A percentile compares a stretch with the other conserved stretches of the same genome.
Evolutionary conservation across 768 basidiomycete genomes (phyloP).

Genomic region (Cubamyces lactineus): DNA sequence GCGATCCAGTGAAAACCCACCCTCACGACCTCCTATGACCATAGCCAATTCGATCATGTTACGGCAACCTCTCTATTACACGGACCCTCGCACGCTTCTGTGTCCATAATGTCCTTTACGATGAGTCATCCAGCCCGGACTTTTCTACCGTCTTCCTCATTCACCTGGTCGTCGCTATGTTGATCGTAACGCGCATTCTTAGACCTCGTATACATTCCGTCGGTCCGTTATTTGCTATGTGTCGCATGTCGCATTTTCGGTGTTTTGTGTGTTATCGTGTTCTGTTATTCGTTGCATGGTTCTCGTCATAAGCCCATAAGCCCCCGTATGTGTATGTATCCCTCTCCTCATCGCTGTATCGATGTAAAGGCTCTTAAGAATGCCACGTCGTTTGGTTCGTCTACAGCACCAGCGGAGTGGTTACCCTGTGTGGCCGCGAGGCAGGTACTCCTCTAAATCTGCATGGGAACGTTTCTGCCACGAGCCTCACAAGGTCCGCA

Average conservation of each 20-base stretch:
- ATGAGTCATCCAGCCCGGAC: slow-evolving; percentile 16
- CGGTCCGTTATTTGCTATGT: slow-evolving; percentile 17
- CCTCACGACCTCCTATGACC: not conserved
- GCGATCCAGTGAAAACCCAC: slow-evolving; percentile 12
- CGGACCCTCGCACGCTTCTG: not conserved
- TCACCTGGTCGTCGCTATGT: slow-evolving; percentile 24
- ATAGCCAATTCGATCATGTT: slow-evolving; percentile 10
- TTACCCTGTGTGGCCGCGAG: not conserved
- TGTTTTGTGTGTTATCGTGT: slow-evolving; percentile 21
- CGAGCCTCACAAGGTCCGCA: not conserved
- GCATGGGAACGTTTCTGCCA: not conserved
- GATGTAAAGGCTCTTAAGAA: slow-evolving; percentile 9
- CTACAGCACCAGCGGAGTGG: not conserved
- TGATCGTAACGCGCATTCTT: slow-evolving; percentile 24
- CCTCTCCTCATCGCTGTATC: slow-evolving; percentile 16
- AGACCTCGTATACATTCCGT: not conserved
- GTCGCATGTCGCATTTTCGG: slow-evolving; percentile 17
- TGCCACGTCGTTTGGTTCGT: not conserved
- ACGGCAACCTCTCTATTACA: slow-evolving; percentile 19
- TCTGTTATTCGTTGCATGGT: slow-evolving; percentile 15
- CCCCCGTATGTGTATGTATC: slow-evolving; percentile 26
- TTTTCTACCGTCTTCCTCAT: slow-evolving; percentile 7
- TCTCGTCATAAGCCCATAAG: slow-evolving; percentile 11
- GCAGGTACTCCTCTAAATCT: not conserved
- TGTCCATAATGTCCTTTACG: slow-evolving; percentile 19